Evolutionary conservation across 1,284 basidiomycete genomes (phyloP).

Genomic region (Cryptococcus jaspeensis): DNA sequence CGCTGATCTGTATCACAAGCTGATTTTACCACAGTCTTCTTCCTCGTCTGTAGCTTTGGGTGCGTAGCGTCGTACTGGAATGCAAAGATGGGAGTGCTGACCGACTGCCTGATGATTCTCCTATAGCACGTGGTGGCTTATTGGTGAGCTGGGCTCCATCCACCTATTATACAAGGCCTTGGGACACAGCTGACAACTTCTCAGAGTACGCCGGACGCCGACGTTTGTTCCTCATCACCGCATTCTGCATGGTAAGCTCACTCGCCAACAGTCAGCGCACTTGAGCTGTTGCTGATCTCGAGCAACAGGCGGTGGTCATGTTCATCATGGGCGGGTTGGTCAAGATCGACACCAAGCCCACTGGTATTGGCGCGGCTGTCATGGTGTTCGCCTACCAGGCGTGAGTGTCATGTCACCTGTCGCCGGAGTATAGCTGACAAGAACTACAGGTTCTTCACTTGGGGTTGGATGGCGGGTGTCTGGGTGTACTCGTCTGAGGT

Average conservation of each 20-base stretch:
- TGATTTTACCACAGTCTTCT: conserved; percentile 9
- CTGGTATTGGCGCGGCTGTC: conserved; percentile 20
- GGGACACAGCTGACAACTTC: not conserved
- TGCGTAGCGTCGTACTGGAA: not conserved
- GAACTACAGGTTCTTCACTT: conserved; percentile 11
- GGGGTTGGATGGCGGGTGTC: conserved; percentile 25
- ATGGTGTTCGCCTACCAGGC: conserved; percentile 21
- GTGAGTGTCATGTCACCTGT: conserved; percentile 1
- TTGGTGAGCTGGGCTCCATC: not conserved
- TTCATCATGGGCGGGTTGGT: conserved; percentile 21
- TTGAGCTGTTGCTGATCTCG: not conserved
- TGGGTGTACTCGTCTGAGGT: conserved; percentile 25
- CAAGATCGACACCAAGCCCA: conserved; percentile 17
- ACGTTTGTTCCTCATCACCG: conserved; percentile 16
- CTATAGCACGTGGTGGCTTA: conserved; percentile 16
- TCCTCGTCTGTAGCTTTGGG: conserved; percentile 13
- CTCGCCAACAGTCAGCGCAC: not conserved
- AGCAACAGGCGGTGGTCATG: conserved; percentile 14
- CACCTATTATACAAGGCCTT: not conserved
- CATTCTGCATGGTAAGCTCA: conserved; percentile 15
- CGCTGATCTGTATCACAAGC: not conserved
- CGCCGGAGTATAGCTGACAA: not conserved
- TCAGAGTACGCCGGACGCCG: conserved; percentile 18
- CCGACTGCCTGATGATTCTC: not conserved
- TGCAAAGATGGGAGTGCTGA: not conserved